Percentiles rank a stretch among this genome's conserved stretches.
These are phyloP conservation scores for Aspergillus unguis DNA, from an alignment of 2,329 filamentous ascomycete genomes.

Conservation along the genomic window DNA sequence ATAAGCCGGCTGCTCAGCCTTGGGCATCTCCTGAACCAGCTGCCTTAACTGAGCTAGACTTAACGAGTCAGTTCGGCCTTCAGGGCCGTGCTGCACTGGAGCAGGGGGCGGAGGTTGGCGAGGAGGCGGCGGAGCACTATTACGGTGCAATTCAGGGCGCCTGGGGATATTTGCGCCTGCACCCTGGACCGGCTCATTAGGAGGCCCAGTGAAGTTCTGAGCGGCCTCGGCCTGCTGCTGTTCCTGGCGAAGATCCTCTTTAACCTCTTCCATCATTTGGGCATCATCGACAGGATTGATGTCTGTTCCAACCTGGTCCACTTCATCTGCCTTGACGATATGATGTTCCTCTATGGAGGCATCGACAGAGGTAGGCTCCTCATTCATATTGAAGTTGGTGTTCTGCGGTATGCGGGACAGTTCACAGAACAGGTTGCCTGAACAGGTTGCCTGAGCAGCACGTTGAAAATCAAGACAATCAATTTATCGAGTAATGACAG, in stretches of 20 bases:
- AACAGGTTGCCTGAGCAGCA: too few relatives aligned
- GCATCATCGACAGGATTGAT: constrained; percentile 46
- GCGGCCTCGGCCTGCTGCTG: constrained; percentile 17
- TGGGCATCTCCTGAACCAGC: constrained; percentile 71
- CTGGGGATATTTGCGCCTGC: constrained; percentile 19
- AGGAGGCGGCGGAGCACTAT: constrained; percentile 42
- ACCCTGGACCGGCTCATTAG: constrained; percentile 16
- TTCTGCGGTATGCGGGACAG: too few relatives aligned
- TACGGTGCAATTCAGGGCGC: constrained; percentile 38
- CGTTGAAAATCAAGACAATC: too few relatives aligned
- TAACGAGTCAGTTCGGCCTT: constrained; percentile 61
- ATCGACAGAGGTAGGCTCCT: constrained; percentile 21
- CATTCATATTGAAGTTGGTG: constrained; percentile 24
- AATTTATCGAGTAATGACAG: neutral
- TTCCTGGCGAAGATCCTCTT: constrained; percentile 37
- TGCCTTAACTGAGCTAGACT: constrained; percentile 70
- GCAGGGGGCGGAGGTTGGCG: constrained; percentile 47
- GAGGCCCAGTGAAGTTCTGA: constrained; percentile 11
- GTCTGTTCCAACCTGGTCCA: constrained; percentile 48
- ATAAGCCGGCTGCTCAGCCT: constrained; percentile 68
- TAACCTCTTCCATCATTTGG: constrained; percentile 42
- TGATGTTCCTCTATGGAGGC: constrained; percentile 33
- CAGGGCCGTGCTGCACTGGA: constrained; percentile 38
- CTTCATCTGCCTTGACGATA: constrained; percentile 49
- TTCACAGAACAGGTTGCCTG: too few relatives aligned